These are phyloP conservation scores for Moesziomyces sp. DNA, from an alignment of 1,284 basidiomycete genomes.

Conservation along the genomic window DNA sequence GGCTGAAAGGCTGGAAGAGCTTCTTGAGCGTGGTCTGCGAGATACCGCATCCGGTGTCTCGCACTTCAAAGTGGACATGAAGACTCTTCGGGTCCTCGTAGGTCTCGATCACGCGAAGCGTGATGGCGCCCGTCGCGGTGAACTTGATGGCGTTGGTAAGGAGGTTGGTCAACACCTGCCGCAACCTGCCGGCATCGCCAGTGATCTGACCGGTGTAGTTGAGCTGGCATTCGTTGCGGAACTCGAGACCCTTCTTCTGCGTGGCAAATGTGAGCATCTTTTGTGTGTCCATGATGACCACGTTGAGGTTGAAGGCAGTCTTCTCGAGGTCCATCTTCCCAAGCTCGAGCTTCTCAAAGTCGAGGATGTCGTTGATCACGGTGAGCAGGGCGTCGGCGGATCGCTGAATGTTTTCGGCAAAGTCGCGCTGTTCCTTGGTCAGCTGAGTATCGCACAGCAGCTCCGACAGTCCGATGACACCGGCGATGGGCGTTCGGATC, in stretches of 20 bases:
- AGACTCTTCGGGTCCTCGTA: slow-evolving; percentile 57
- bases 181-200: slow-evolving; percentile 60
- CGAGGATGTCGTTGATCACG: slow-evolving; percentile 70
- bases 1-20: slow-evolving; percentile 68
- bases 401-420: slow-evolving; percentile 69
- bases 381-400: slow-evolving; percentile 70
- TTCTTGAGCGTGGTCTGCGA: slow-evolving; percentile 57
- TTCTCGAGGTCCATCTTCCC: slow-evolving; percentile 69
- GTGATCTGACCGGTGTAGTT: slow-evolving; percentile 56
- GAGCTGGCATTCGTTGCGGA: slow-evolving; percentile 60
- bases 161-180: slow-evolving; percentile 68
- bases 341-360: slow-evolving; percentile 70
- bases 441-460: slow-evolving; percentile 65
- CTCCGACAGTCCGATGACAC: slow-evolving; percentile 68
- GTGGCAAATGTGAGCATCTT: slow-evolving; percentile 67
- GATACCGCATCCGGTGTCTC: slow-evolving; percentile 68
- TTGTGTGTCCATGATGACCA: slow-evolving; percentile 66
- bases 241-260: slow-evolving; percentile 66
- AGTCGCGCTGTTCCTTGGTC: slow-evolving; percentile 68
- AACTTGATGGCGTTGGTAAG: slow-evolving; percentile 70
- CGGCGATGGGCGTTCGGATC: slow-evolving; percentile 69
- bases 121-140: slow-evolving; percentile 65
- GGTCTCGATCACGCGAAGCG: slow-evolving; percentile 57
- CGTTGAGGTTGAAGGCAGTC: slow-evolving; percentile 68
- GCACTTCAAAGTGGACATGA: slow-evolving; percentile 63